phyloP scores from a whole-genome alignment of 2,329 filamentous ascomycete species.

The Calonectria leucothoes region DNA sequence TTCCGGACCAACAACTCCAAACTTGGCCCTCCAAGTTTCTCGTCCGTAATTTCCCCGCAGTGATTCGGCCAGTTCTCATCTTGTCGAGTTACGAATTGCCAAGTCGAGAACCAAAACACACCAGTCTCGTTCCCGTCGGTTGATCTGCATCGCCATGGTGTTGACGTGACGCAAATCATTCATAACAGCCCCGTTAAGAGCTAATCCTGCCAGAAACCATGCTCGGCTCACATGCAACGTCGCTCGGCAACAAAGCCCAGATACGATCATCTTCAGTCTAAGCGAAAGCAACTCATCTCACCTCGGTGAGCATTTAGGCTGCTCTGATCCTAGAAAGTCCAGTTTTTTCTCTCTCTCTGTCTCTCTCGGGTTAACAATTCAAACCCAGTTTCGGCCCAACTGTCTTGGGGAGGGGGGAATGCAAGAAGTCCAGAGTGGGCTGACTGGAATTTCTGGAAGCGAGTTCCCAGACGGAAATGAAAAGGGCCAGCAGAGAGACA shows the following conservation, averaged over 20 bases:
- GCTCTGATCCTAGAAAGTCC: neutral
- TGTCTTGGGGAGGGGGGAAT: neutral
- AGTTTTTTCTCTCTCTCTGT: too few species aligned
- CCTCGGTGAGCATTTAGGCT: constrained; percentile 4
- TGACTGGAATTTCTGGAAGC: neutral
- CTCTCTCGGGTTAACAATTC: neutral
- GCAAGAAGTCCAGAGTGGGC: neutral
- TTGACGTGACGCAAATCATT: constrained; percentile 3
- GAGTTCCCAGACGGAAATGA: neutral
- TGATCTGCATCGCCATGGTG: neutral
- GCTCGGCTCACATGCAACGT: constrained; percentile 2
- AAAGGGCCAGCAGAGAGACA: neutral
- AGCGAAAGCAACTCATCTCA: constrained; percentile 6
- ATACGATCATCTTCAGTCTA: neutral
- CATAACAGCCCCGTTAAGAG: neutral
- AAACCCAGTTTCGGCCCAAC: constrained; percentile 1
- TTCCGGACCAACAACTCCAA: neutral
- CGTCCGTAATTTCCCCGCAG: neutral
- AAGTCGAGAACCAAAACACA: neutral
- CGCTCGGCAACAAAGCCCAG: neutral
- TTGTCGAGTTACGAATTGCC: neutral
- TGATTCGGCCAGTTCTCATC: neutral
- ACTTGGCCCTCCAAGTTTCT: neutral
- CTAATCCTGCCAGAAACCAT: neutral
- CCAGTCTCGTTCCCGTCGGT: neutral